phyloP scores from a whole-genome alignment of 1,139 yeast genomes.

The Saccharomyces hybrid region DNA sequence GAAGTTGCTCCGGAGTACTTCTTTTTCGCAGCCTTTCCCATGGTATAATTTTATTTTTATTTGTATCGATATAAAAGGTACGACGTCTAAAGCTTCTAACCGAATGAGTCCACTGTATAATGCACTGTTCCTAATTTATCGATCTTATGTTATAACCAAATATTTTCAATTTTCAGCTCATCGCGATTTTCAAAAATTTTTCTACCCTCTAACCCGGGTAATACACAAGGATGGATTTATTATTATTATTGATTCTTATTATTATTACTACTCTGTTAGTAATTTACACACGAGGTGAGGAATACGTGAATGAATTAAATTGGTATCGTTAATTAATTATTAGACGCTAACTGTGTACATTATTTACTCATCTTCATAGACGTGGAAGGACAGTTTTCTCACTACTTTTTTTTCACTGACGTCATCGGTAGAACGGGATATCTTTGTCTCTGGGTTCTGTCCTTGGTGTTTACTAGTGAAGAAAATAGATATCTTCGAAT shows the following conservation, averaged over 20 bases:
- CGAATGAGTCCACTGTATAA: not conserved
- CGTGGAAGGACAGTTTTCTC: slow-evolving; percentile 16
- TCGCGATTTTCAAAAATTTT: not conserved
- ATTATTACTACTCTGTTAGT: not conserved
- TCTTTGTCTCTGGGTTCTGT: not conserved
- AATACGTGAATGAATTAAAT: not conserved
- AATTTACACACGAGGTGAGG: not conserved
- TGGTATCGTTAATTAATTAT: not conserved
- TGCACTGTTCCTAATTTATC: not conserved
- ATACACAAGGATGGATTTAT: too few relatives aligned
- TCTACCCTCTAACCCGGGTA: not conserved
- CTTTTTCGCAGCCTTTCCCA: slow-evolving; percentile 34
- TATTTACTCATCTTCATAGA: slow-evolving; percentile 9
- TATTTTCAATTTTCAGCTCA: not conserved
- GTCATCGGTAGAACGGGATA: slow-evolving; percentile 19
- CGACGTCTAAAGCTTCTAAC: not conserved
- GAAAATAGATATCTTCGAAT: slow-evolving; percentile 12
- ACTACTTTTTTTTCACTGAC: slow-evolving; percentile 17
- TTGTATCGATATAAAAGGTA: not conserved
- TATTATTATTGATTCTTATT: not conserved
- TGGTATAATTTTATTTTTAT: slow-evolving; percentile 6
- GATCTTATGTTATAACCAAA: not conserved
- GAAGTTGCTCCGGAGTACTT: slow-evolving; percentile 34
- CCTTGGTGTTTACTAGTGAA: slow-evolving; percentile 7
- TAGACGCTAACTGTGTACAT: not conserved